These are phyloP conservation scores for Aspergillus fischeri DNA, from an alignment of 2,329 filamentous ascomycete species.

Conservation along the genomic window DNA sequence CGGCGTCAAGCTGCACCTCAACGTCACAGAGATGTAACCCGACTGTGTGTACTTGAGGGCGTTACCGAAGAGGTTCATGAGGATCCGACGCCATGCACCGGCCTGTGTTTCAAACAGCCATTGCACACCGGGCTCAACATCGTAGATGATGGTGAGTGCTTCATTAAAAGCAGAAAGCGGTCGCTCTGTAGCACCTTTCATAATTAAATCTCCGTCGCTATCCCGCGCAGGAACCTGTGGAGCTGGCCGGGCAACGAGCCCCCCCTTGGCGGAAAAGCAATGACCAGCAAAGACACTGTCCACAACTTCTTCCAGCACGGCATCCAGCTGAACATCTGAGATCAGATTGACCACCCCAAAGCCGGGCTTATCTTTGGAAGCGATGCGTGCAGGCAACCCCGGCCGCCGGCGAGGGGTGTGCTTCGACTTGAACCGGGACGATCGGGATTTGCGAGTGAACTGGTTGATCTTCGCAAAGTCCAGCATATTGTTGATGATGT, in stretches of 20 bases:
- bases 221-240: neutral
- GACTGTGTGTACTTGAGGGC: conserved; percentile 45
- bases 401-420: neutral
- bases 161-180: conserved; percentile 2
- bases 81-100: conserved; percentile 45
- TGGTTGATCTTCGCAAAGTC: conserved; percentile 30
- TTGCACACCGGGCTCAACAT: conserved; percentile 39
- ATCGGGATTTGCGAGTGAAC: neutral
- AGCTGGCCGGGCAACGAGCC: neutral
- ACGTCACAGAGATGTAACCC: conserved; percentile 38
- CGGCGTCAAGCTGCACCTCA: conserved; percentile 19
- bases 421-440: neutral
- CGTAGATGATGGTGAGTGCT: conserved; percentile 25
- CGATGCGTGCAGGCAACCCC: neutral
- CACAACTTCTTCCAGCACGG: conserved; percentile 21
- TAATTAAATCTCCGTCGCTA: neutral
- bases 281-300: conserved; percentile 25
- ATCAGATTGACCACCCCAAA: conserved; percentile 3
- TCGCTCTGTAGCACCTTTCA: neutral
- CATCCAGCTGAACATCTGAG: conserved; percentile 14
- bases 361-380: neutral
- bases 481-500: conserved; percentile 39
- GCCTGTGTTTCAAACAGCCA: conserved; percentile 46
- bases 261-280: conserved; percentile 13
- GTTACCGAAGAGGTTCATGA: conserved; percentile 49